Percentiles rank a stretch among this genome's conserved stretches.
phyloP scores from a whole-genome alignment of 2,329 filamentous ascomycete species.

The Chlorencoelia australis region DNA sequence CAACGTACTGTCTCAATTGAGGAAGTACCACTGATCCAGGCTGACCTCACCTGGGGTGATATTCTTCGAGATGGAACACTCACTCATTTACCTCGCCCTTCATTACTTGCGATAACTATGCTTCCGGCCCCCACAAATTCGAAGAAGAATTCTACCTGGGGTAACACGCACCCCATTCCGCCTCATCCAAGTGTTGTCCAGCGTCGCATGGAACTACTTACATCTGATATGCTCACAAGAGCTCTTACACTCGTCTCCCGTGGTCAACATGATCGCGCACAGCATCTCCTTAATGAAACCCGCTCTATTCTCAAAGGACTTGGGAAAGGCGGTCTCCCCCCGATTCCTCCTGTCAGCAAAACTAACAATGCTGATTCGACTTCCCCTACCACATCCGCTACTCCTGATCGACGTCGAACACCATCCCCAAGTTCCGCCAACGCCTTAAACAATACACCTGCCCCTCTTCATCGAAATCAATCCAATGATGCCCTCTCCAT shows the following conservation, averaged over 20 bases:
- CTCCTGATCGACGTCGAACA: slow-evolving; percentile 29
- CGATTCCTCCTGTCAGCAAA: slow-evolving; percentile 56
- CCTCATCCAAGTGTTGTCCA: slow-evolving; percentile 94
- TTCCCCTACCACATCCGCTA: slow-evolving; percentile 21
- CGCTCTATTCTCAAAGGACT: slow-evolving; percentile 91
- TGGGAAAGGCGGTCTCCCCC: slow-evolving; percentile 87
- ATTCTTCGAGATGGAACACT: slow-evolving; percentile 81
- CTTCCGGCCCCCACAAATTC: slow-evolving; percentile 54
- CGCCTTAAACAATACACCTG: slow-evolving; percentile 21
- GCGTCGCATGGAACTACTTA: slow-evolving; percentile 92
- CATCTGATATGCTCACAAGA: slow-evolving; percentile 93
- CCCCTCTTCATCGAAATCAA: slow-evolving; percentile 38
- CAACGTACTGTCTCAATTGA: slow-evolving; percentile 78
- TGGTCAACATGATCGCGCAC: slow-evolving; percentile 85
- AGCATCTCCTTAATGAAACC: slow-evolving; percentile 87
- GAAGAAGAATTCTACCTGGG: slow-evolving; percentile 55
- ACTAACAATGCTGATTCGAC: slow-evolving; percentile 15
- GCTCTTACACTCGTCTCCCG: slow-evolving; percentile 84
- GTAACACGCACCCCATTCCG: slow-evolving; percentile 69
- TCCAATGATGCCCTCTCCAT: slow-evolving; percentile 38
- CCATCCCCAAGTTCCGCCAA: slow-evolving; percentile 35
- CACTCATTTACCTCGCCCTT: slow-evolving; percentile 79
- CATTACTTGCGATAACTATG: slow-evolving; percentile 91
- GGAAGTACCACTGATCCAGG: slow-evolving; percentile 89
- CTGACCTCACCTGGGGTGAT: slow-evolving; percentile 87